Evolutionary conservation across 1,284 basidiomycete species (phyloP).

Genomic region (Exobasidium cylindrosporum): DNA sequence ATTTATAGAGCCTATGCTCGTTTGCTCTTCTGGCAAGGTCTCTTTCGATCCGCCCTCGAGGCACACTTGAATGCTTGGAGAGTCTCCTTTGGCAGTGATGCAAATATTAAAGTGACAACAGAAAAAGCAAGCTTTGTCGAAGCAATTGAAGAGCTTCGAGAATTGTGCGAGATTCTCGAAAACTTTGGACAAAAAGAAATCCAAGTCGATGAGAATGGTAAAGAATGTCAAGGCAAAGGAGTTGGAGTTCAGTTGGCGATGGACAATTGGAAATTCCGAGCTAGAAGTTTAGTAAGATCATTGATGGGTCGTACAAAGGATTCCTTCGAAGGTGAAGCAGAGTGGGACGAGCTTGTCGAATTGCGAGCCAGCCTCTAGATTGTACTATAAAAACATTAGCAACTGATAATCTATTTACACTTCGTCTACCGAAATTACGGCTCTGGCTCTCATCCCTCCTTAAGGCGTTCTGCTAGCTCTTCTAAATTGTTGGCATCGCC

Average conservation of each 20-base stretch:
- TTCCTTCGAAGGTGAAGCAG: constrained; percentile 76
- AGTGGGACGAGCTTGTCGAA: constrained; percentile 70
- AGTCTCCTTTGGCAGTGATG: constrained; percentile 24
- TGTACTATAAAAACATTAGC: not conserved
- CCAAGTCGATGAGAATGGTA: constrained; percentile 24
- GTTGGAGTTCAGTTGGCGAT: constrained; percentile 41
- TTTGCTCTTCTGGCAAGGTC: constrained; percentile 34
- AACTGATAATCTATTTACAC: no score
- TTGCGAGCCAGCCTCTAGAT: constrained; percentile 37
- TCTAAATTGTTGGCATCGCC: no score
- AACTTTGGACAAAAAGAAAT: constrained; percentile 70
- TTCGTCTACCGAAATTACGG: no score
- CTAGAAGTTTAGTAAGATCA: constrained; percentile 77
- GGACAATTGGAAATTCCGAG: constrained; percentile 76
- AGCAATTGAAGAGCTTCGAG: constrained; percentile 18
- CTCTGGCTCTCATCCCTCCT: no score
- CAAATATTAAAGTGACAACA: constrained; percentile 16
- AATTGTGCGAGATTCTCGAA: constrained; percentile 59
- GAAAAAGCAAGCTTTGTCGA: constrained; percentile 14
- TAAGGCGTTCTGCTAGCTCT: no score
- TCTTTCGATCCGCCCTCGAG: constrained; percentile 24
- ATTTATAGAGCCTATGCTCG: constrained; percentile 45
- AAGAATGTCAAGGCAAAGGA: constrained; percentile 43
- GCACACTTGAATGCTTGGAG: constrained; percentile 38
- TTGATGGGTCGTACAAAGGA: constrained; percentile 72